Base-by-base conservation (phyloP, 441 rosid species). In the Gossypium laxum region DNA sequence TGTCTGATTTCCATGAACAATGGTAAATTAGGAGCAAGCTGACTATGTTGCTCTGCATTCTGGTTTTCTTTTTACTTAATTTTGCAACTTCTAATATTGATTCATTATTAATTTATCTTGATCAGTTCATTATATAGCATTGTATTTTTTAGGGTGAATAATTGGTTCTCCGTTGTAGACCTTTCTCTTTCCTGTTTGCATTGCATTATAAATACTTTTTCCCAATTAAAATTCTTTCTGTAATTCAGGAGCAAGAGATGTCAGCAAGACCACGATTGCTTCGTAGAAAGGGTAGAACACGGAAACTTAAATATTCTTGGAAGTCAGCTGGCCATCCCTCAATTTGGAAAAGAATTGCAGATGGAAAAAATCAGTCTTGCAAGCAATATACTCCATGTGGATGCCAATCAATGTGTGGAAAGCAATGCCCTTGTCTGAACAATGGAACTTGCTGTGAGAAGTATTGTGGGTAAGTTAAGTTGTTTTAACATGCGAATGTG, bases 381-480 rank as follows among this genome's bases (percentile, higher is more conserved):
- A 88, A 86, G 84, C 98, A 86, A 56, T 93, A 85, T 77, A 80
- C 91, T 74, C 97, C 96, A 28, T 93, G 98, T 79, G 91, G 90
- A 74, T 91, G 98, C 83, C 85, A 83, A 62, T 76, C 89, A 18
- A 80, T 81, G 76, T 93, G 98, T 76, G 96, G 97, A 77, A 87
- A 86, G 77, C 84, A 87, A 47, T 93, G 98, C 78, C 67, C 87
- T 64, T 93, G 98, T 81, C 82, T 80, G 66, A 52, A 81, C 55
- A 85, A 77, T 67, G 92, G 86, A 75, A 90, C 95, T 67, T 91
- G 96, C 81, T 91, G 98, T 72, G 96, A 93, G 76, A 93, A 90
- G 78, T 93, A 90, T 65, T 93, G 98, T 70, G 97, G 98, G 97
- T 93, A 91, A 52, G 92, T 81, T 76, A 67, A 71, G 74, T 15